Conservation (phyloP, 2,329 filamentous ascomycete species). For the Parafenestella ontariensis region DNA sequence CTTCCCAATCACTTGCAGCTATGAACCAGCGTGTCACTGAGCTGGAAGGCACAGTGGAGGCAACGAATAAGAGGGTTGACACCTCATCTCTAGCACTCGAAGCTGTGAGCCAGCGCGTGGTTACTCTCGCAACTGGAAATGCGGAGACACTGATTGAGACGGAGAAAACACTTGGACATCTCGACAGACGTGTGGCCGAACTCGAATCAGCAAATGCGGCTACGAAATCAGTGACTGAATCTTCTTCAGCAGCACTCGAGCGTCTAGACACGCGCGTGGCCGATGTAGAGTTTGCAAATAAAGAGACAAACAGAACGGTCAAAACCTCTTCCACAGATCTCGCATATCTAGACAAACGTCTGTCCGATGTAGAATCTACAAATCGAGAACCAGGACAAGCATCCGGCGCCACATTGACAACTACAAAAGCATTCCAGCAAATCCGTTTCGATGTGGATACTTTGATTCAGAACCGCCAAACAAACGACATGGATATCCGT, state of each 20-base stretch:
- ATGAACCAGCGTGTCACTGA: too few relatives aligned
- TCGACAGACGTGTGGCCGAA: background rate
- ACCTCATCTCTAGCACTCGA: too few relatives aligned
- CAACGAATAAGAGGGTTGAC: too few relatives aligned
- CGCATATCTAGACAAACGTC: background rate
- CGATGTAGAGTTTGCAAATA: background rate
- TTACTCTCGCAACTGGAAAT: too few relatives aligned
- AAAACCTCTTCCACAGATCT: background rate
- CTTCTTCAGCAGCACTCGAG: background rate
- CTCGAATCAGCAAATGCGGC: background rate
- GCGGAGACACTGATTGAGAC: too few relatives aligned
- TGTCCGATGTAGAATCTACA: too few relatives aligned
- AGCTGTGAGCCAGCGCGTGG: too few relatives aligned
- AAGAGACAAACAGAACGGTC: background rate
- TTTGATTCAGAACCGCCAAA: background rate
- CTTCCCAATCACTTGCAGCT: too few relatives aligned
- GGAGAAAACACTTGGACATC: too few relatives aligned
- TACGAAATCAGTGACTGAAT: background rate
- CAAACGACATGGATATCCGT: background rate
- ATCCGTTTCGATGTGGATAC: background rate
- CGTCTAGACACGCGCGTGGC: background rate
- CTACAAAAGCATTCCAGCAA: background rate
- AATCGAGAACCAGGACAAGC: background rate
- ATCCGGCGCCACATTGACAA: background rate
- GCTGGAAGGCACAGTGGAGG: too few relatives aligned